These are phyloP conservation scores for Astraeus odoratus DNA, from an alignment of 768 basidiomycete genomes.

Conservation along the genomic window DNA sequence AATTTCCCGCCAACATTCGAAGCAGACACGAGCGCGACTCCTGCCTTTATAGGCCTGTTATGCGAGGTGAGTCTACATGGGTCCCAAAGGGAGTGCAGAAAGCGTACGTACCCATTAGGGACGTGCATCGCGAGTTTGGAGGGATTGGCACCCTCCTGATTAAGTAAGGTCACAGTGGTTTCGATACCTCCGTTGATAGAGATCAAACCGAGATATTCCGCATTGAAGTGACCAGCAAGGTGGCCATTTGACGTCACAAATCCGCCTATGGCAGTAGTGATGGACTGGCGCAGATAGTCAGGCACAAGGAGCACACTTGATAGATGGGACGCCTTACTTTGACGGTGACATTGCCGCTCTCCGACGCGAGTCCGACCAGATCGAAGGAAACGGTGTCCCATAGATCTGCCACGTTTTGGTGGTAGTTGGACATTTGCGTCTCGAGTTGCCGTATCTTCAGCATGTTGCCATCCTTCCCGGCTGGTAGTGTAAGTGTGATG, in stretches of 20 bases:
- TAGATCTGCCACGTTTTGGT: constrained; percentile 32
- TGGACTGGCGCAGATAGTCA: constrained; percentile 21
- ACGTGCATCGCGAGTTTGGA: constrained; percentile 30
- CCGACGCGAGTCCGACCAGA: constrained; percentile 27
- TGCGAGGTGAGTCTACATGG: constrained; percentile 2
- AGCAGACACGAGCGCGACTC: constrained; percentile 26
- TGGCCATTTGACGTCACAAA: constrained; percentile 37
- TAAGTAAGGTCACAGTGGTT: constrained; percentile 31
- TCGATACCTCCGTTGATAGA: constrained; percentile 37
- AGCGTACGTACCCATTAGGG: constrained; percentile 34
- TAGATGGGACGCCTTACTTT: constrained; percentile 20
- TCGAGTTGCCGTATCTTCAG: constrained; percentile 35
- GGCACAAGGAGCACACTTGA: not conserved
- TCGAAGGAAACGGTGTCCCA: constrained; percentile 31
- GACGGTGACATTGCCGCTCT: constrained; percentile 29
- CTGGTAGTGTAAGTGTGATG: constrained; percentile 33
- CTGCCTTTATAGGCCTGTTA: constrained; percentile 15
- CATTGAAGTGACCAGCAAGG: constrained; percentile 39
- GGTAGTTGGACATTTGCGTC: constrained; percentile 36
- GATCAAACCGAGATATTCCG: constrained; percentile 27
- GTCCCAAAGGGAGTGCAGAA: not conserved
- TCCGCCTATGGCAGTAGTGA: constrained; percentile 20
- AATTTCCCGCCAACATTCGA: constrained; percentile 26
- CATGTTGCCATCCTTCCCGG: constrained; percentile 12
- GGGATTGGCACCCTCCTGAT: constrained; percentile 16